Evolutionary conservation across 2,329 filamentous ascomycete species (phyloP), one percentile per base, ranked within the genome.

Genomic region (Aspergillus sp.): DNA sequence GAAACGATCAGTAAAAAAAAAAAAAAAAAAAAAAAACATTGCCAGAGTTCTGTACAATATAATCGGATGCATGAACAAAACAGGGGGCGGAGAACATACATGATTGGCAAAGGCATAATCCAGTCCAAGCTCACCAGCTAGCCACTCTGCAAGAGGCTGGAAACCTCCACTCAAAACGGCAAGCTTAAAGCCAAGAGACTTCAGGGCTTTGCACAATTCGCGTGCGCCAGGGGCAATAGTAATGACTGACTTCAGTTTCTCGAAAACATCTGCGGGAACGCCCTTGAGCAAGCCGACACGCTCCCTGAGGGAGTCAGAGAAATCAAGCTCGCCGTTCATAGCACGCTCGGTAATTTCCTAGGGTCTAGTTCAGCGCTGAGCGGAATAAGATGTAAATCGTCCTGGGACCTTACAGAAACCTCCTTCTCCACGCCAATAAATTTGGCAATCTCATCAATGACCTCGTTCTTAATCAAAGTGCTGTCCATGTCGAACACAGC

Each of bases 401-500:
- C 33, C 3, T n/a, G 6, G 5, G 13, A 40, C 43, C 57, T 30
- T 62, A 73, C 82, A 7, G 89, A 86, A 33, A 98, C 91, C 57
- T 87, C 75, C 42, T 82, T 82, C 56, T 88, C 82, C n/a, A 94
- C 78, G 41, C 89, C 88, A 2, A 95, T 81, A 32, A 86, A 86
- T 42, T 86, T 83, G 4, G 93, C 93, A 44, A 98, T 84, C 58
- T 97, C 83, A 66, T 98, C 93, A 62, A 98, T 97, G 48, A 96
- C 90, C 71, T 98, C 93, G 66, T 98, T 90, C 42, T 91, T 86
- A 64, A 98, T 97, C 47, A 98, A 78, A 0, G 93, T 98, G 66
- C 86, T 93, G 71, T 98, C 93, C 93, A 98, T 98, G 67, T 98
- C 93, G 61, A 98, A 98, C 29, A 96, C 88, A 4, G 91, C 90